Evolutionary conservation across 441 rosid species (phyloP), one percentile per base, ranked within the genome.

Genomic region (Lepidium campestre): DNA sequence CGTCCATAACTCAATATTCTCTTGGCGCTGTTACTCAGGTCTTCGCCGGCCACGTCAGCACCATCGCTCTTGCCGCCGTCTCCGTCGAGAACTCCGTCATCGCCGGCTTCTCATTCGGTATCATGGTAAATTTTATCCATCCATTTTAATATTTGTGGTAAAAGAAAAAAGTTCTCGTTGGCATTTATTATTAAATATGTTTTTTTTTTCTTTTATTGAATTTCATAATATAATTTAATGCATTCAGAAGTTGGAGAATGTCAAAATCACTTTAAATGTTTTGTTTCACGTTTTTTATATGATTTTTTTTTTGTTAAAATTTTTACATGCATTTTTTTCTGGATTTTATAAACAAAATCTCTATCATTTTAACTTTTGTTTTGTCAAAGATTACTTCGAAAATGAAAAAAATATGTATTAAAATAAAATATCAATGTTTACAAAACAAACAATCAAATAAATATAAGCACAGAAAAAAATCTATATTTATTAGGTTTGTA

Each of bases 11-110:
- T 57, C 79, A 73, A 39, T 82, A 82, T 76, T 82, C 83, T 45
- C 83, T 83, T 19, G 85, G 85, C 3, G 87, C 85, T 12, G 46
- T 79, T 48, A 83, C 87, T 53, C 85, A 81, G 57, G 78, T 82
- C 40, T 79, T 71, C 57, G 77, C 85, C 8, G 87, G 85, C 6
- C 87, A 77, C 31, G 70, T 83, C 65, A 71, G 83, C 48, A 82
- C 84, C 65, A 53, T 81, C 23, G 74, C 78, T 60, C 80, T 83
- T 7, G 87, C 82, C 7, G 85, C 83, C 29, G 83, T 81, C 71
- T 83, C 87, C 18, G 75, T 83, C 18, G 83, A 81, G 48, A 81
- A 83, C 65, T 79, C 85, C 14, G 82, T 83, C 79, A 71, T 81
- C 39, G 82, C 87, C 50, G 85, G 87, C 7, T 80, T 83, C 71